Evolutionary conservation across 306 rosid species (phyloP), one percentile per base, ranked within the genome.

Genomic region (Datisca glomerata): DNA sequence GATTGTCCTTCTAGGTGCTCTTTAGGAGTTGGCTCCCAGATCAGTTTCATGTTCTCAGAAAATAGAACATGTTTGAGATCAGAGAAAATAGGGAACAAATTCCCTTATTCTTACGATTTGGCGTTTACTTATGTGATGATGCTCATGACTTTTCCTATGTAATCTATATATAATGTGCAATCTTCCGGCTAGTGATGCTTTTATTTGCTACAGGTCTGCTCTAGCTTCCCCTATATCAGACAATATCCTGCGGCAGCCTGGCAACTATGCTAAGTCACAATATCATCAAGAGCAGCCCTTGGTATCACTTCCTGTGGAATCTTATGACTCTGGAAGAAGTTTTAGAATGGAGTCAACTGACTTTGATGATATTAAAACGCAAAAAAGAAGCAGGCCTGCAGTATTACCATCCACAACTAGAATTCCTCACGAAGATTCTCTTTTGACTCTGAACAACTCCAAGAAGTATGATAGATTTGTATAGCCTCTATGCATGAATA

Each of bases 351-450:
- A n/a, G n/a, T 28, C 51, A 2, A 49, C 61, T 13, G 61, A 41
- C 57, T 33, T 24, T 53, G 63, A 53, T 34, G 59, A 41, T 39
- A 57, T 32, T 40, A 80, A 69, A 55, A 76, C 53, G 44, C 58
- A 59, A 49, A 67, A 77, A 66, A 66, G 78, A 65, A 59, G 53
- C 33, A 67, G 75, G 68, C 74, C 76, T 46, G 74, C 85, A 33
- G 56, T 72, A 59, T 28, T 57, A 54, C 63, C 51, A n/a, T 14
- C 41, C 42, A 52, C 29, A 19, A 50, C 25, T 45, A 44, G 53
- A 39, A 49, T 12, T 49, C 40, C 47, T 21, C 66, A 5, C 22
- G 57, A 53, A 46, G 29, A 40, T 52, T 41, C 52, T 34, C 46
- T 24, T 46, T 61, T 47, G 47, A 51, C 63, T 58, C 54, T 33